phyloP scores from a whole-genome alignment of 495 filamentous ascomycete species.

The Podospora sp. region DNA sequence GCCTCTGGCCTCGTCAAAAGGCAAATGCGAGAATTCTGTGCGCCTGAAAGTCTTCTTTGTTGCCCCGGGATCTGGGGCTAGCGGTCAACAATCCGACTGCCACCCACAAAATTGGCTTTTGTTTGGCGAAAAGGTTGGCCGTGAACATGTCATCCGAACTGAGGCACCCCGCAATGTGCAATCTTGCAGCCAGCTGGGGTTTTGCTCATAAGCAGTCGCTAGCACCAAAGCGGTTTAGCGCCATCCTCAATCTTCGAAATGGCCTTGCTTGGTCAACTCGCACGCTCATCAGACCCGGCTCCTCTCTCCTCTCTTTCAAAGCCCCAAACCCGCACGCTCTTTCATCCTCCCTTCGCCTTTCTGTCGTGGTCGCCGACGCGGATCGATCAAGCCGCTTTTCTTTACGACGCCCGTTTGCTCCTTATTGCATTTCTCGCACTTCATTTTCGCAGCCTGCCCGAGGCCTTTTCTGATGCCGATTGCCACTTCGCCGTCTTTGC shows the following conservation, averaged over 20 bases:
- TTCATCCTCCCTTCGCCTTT: slow-evolving; percentile 18
- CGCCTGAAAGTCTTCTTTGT: neutral
- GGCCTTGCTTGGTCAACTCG: slow-evolving; percentile 29
- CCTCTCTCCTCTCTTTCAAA: slow-evolving; percentile 33
- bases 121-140: neutral
- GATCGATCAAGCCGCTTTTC: slow-evolving; percentile 28
- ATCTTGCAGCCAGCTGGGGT: slow-evolving; percentile 4
- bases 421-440: slow-evolving; percentile 31
- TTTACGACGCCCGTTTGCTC: slow-evolving; percentile 31
- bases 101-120: neutral
- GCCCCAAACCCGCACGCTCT: slow-evolving; percentile 35
- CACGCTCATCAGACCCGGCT: slow-evolving; percentile 21
- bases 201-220: slow-evolving; percentile 19
- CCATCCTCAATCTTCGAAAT: slow-evolving; percentile 31
- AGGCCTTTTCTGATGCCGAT: slow-evolving; percentile 71
- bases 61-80: neutral
- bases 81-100: neutral
- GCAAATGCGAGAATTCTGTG: neutral
- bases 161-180: slow-evolving; percentile 4
- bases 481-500: slow-evolving; percentile 69
- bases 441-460: slow-evolving; percentile 32
- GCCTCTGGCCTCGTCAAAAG: neutral
- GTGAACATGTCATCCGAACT: neutral
- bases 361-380: slow-evolving; percentile 16
- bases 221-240: slow-evolving; percentile 27